Evolutionary conservation across 2,329 filamentous ascomycete genomes (phyloP).

Genomic region (Alternaria sp.): DNA sequence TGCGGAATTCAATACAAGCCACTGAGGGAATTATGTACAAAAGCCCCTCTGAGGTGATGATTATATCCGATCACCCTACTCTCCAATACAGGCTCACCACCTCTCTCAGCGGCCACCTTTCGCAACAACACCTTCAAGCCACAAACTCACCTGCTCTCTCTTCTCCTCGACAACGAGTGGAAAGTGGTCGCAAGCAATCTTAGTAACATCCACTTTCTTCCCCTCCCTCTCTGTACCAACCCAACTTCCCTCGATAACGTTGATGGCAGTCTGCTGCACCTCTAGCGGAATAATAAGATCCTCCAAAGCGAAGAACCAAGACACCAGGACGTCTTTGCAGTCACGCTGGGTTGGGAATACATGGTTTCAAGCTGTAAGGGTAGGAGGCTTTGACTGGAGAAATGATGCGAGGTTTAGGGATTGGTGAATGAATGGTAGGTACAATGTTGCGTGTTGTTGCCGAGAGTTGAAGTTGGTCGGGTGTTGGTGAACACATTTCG

Average conservation of each 20-base stretch:
- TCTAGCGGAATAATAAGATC: constrained; percentile 47
- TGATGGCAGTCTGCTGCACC: constrained; percentile 47
- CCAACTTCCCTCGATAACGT: constrained; percentile 48
- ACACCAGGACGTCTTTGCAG: constrained; percentile 54
- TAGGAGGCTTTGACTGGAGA: not conserved
- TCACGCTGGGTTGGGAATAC: constrained; percentile 40
- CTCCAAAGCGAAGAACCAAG: constrained; percentile 53
- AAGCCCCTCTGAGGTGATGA: not conserved
- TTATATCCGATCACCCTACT: not conserved
- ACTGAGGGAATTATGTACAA: not conserved
- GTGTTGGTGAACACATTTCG: constrained; percentile 1
- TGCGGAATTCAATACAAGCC: not conserved
- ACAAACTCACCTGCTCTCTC: constrained; percentile 39
- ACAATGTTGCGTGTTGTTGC: not conserved
- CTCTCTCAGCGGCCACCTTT: constrained; percentile 9
- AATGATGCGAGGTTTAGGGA: not conserved
- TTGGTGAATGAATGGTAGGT: not conserved
- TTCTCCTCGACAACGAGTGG: constrained; percentile 38
- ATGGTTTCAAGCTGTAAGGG: constrained; percentile 5
- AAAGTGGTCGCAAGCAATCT: constrained; percentile 49
- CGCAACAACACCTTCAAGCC: constrained; percentile 32
- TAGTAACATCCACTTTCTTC: constrained; percentile 53
- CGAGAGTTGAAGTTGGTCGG: constrained; percentile 1
- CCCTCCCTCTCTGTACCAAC: constrained; percentile 38
- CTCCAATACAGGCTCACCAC: not conserved